Evolutionary conservation across 1,284 basidiomycete genomes (phyloP).

Genomic region (Austroboletus sp.): DNA sequence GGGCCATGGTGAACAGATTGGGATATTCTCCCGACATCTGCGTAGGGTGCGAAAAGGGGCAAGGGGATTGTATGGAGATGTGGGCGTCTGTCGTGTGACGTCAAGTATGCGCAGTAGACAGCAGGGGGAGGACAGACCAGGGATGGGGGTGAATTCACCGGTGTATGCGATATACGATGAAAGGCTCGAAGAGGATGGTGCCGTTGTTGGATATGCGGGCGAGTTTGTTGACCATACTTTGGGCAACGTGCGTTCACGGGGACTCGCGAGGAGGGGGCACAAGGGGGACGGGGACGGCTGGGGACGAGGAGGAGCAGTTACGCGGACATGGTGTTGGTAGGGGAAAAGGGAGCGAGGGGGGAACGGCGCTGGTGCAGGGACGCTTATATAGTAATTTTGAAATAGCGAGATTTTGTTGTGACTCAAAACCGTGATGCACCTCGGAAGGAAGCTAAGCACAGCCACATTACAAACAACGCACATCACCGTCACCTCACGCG

Average conservation of each 20-base stretch:
- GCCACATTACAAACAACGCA: constrained; percentile 27
- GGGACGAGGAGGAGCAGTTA: constrained; percentile 20
- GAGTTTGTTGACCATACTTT: constrained; percentile 77
- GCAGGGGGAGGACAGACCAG: constrained; percentile 19
- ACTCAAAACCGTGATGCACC: constrained; percentile 25
- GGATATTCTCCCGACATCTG: constrained; percentile 45
- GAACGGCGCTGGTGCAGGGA: constrained; percentile 1
- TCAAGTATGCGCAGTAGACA: not conserved
- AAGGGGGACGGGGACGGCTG: constrained; percentile 19
- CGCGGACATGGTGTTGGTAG: constrained; percentile 41
- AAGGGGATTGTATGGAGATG: constrained; percentile 10
- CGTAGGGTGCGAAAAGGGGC: constrained; percentile 19
- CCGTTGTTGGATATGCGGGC: constrained; percentile 73
- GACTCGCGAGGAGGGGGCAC: constrained; percentile 16
- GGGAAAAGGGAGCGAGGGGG: constrained; percentile 15
- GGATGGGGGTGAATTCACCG: constrained; percentile 34
- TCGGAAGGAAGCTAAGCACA: constrained; percentile 30
- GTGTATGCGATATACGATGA: constrained; percentile 80
- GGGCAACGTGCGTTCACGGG: constrained; percentile 37
- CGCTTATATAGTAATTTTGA: constrained; percentile 34
- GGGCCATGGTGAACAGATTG: constrained; percentile 57
- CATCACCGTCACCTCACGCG: constrained; percentile 25
- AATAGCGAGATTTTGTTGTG: constrained; percentile 28
- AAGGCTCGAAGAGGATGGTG: constrained; percentile 75
- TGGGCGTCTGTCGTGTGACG: constrained; percentile 19